Base-by-base conservation (phyloP, 1,284 basidiomycete species). In the Malassezia slooffiae region DNA sequence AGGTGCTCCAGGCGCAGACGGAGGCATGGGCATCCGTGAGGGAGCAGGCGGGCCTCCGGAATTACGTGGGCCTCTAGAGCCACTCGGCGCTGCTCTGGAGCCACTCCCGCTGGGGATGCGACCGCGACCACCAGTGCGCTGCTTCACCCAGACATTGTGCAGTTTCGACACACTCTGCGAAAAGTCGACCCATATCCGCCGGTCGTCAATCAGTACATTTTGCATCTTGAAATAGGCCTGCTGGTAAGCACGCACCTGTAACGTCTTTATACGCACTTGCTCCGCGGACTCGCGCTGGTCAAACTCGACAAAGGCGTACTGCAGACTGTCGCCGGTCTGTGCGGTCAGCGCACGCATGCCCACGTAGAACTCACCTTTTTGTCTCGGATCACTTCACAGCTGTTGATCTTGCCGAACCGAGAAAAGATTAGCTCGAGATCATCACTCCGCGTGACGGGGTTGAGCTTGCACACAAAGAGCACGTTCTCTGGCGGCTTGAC, bases 191-290 rank as follows among this genome's bases (percentile, higher is more conserved):
- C 91, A 96, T 67, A 99, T 97, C 16, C 93, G 79, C 13, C 90
- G 79, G 71, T 99, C 93, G 69, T 99, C 91, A n/a, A 99, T 85
- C 7, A 99, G 75, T 0, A 97, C 91, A 62, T 95, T 96, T 70
- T 97, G 91, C 91, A 99, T 99, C 72, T 96, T 97, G 74, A 95
- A 90, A 71, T 97, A 99, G 12, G 88, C 91, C 81, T 55, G 38
- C 3, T 16, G n/a, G 29, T 3, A 5, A 20, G 9, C 33, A 21
- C 19, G 6, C 2, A 21, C n/a, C n/a, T n/a, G n/a, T n/a, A n/a
- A n/a, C n/a, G n/a, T n/a, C n/a, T n/a, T n/a, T n/a, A 13, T n/a
- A 57, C 74, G 47, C 50, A 86, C 85, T 77, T 88, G 81, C 69
- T 97, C 91, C 1, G 91, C 90, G 31, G 88, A 82, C 47, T 88